phyloP scores from a whole-genome alignment of 345 rosid species.

The Dovyalis caffra region DNA sequence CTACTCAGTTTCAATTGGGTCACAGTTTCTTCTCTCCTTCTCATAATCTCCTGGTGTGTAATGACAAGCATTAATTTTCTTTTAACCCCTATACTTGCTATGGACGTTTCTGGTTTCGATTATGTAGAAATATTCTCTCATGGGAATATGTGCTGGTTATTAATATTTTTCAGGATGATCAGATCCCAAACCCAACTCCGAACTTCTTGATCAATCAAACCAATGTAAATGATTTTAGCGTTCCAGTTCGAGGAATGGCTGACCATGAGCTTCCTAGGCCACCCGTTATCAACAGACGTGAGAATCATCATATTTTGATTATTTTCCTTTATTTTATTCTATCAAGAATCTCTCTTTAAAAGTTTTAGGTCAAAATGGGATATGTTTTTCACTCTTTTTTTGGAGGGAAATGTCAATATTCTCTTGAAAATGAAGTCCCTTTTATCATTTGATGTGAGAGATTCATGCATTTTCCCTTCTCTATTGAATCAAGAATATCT shows the following conservation, averaged over 20 bases:
- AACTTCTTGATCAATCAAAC: conserved; percentile 25
- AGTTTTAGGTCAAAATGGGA: background rate
- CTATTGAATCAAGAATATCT: background rate
- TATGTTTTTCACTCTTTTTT: background rate
- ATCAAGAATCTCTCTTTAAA: background rate
- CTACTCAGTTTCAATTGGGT: conserved; percentile 71
- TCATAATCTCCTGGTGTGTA: conserved; percentile 62
- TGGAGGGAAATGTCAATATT: background rate
- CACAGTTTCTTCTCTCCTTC: conserved; percentile 64
- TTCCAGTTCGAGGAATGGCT: conserved; percentile 53
- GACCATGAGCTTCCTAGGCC: conserved; percentile 72
- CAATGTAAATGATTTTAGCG: conserved; percentile 35
- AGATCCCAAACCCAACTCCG: conserved; percentile 52
- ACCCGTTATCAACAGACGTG: conserved; percentile 79
- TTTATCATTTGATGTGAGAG: background rate
- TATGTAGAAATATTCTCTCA: background rate
- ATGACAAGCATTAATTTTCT: background rate
- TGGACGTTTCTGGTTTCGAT: background rate
- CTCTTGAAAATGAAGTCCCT: background rate
- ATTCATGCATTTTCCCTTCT: background rate
- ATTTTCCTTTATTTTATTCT: conserved; percentile 2
- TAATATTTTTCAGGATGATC: conserved; percentile 50
- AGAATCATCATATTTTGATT: conserved; percentile 20
- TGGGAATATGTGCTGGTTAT: background rate
- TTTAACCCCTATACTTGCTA: background rate